Evolutionary conservation across 2,329 filamentous ascomycete genomes (phyloP), one percentile per base, ranked within the genome.

Genomic region (Mollisiaceae sp.): DNA sequence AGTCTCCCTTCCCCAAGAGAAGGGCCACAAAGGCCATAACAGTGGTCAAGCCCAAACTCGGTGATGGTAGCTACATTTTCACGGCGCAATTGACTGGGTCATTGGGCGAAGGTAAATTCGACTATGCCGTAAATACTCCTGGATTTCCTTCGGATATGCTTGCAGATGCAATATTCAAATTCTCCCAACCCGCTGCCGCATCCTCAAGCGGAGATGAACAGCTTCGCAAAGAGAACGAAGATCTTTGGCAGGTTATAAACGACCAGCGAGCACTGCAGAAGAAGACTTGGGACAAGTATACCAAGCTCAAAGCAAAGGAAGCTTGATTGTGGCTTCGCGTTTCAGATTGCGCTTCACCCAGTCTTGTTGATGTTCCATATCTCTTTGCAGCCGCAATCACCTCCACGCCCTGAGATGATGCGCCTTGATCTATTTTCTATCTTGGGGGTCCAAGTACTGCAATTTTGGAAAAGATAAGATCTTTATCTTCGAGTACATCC

Each of bases 1-100:
- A 92, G 35, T 84, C 88, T 11, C 88, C 91, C 0, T 82, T 84
- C 32, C 78, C 77, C 79, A 80, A 82, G 72, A 65, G 59, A 76
- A 79, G 35, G 69, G 72, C 75, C 69, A 84, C 83, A 20, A 83
- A 86, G 70, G 81, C 85, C 18, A 78, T 85, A 24, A 85, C 83
- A 1, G 84, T 97, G 27, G 83, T 94, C 66, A 97, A 97, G 80
- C 94, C 94, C n/a, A 89, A 88, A 67, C 84, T 90, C 66, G 87
- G 84, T 59, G 84, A 86, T 67, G 82, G 85, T 45, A 85, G 83
- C 68, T 93, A 94, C 75, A 84, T 83, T 4, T 82, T 92, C 67
- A 89, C 83, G 18, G 81, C 87, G 14, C 89, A 92, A 75, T 80
- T 93, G n/a, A 81, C 15, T 77, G 79, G 65, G 82, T 57, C 66